A percentile compares a stretch with the other conserved stretches of the same genome.
phyloP scores from a whole-genome alignment of 805 yeast genomes.

The Metschnikowia bowlesiae region DNA sequence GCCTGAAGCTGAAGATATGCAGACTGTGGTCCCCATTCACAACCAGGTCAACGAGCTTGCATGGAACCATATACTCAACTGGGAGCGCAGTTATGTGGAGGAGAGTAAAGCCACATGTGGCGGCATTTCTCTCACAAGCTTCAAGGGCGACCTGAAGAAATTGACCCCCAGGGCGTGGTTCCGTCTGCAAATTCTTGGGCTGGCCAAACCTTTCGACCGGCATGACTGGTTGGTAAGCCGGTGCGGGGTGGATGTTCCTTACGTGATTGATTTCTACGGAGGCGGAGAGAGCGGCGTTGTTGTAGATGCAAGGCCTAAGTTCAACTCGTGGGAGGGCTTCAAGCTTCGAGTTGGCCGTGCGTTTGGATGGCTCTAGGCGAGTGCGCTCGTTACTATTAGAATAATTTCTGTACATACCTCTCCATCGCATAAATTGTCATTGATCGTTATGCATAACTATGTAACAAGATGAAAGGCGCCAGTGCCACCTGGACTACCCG shows the following conservation, averaged over 20 bases:
- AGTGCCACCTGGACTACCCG: not conserved
- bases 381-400: not conserved
- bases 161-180: slow-evolving; percentile 81
- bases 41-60: slow-evolving; percentile 91
- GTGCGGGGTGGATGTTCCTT: slow-evolving; percentile 79
- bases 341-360: slow-evolving; percentile 62
- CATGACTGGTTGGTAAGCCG: slow-evolving; percentile 92
- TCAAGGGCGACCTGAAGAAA: slow-evolving; percentile 83
- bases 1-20: slow-evolving; percentile 80
- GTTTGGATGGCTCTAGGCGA: slow-evolving; percentile 37
- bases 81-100: slow-evolving; percentile 68
- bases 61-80: slow-evolving; percentile 75
- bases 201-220: slow-evolving; percentile 83
- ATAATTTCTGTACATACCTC: slow-evolving; percentile 2
- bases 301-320: slow-evolving; percentile 88
- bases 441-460: slow-evolving; percentile 3
- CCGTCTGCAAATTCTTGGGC: slow-evolving; percentile 62
- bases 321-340: slow-evolving; percentile 76
- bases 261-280: slow-evolving; percentile 86
- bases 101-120: slow-evolving; percentile 56
- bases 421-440: not conserved
- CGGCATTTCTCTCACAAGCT: slow-evolving; percentile 77
- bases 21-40: slow-evolving; percentile 88
- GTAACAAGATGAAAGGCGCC: slow-evolving; percentile 2
- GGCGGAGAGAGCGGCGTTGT: slow-evolving; percentile 49